A percentile compares a stretch with the other conserved stretches of the same genome.
These are phyloP conservation scores for Aegilops tauschii DNA, from an alignment of 176 grass and related monocot species.

Conservation along the genomic window DNA sequence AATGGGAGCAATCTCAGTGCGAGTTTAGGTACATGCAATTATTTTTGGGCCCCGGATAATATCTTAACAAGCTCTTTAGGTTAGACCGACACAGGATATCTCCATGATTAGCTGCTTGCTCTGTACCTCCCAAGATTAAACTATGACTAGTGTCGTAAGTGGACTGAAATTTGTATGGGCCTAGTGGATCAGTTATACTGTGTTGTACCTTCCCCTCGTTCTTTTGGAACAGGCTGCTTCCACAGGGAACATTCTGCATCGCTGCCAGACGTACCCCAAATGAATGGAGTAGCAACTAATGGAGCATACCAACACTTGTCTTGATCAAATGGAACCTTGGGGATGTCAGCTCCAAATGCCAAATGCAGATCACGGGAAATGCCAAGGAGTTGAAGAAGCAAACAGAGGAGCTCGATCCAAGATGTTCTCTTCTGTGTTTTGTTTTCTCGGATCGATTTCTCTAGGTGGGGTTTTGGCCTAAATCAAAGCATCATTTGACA, in stretches of 20 bases:
- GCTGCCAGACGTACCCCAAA: not conserved
- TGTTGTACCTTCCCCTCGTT: not conserved
- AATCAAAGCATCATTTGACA: not conserved
- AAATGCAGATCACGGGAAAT: not conserved
- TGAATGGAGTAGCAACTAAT: not conserved
- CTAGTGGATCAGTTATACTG: not conserved
- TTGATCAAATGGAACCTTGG: not conserved
- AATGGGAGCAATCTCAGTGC: not conserved
- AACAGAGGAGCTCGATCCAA: not conserved
- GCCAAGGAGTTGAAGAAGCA: not conserved
- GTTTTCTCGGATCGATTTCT: not conserved
- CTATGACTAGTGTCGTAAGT: not conserved
- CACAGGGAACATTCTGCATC: not conserved
- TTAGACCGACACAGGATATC: not conserved
- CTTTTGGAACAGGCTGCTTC: not conserved
- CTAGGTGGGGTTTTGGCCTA: not conserved
- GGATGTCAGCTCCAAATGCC: not conserved
- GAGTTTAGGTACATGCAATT: not conserved
- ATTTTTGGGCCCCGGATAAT: not conserved
- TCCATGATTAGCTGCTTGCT: not conserved
- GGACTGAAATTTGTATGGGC: not conserved
- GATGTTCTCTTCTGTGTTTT: not conserved
- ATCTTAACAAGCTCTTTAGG: not conserved
- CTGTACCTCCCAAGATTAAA: not conserved
- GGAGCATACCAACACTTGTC: not conserved